These are phyloP conservation scores for Dictyophora rubrovolvata DNA, from an alignment of 768 basidiomycete genomes.

Conservation along the genomic window DNA sequence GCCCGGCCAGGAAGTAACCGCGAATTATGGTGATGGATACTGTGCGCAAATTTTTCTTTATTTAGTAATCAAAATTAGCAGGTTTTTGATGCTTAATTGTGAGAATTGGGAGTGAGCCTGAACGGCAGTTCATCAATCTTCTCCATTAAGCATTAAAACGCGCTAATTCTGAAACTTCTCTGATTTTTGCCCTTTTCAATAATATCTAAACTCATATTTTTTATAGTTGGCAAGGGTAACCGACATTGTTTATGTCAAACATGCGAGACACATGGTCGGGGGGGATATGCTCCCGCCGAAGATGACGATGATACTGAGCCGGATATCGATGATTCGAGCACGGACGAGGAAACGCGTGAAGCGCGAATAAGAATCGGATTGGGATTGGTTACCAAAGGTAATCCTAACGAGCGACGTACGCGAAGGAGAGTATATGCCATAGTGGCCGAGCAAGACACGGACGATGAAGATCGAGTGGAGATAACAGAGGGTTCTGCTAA, in stretches of 20 bases:
- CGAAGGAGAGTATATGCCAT: conserved; percentile 76
- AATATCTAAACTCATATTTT: conserved; percentile 5
- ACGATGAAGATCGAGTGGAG: conserved; percentile 53
- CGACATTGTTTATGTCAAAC: conserved; percentile 79
- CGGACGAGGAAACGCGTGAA: conserved; percentile 26
- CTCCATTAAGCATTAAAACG: not conserved
- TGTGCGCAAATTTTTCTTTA: conserved; percentile 39
- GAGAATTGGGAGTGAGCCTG: conserved; percentile 8
- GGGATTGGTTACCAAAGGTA: conserved; percentile 28
- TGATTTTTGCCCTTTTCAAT: not conserved
- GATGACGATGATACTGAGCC: conserved; percentile 18
- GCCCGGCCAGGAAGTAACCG: conserved; percentile 79
- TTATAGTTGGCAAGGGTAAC: conserved; percentile 58
- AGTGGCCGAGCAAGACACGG: conserved; percentile 43
- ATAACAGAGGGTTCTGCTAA: conserved; percentile 37
- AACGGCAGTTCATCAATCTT: not conserved
- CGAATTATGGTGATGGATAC: conserved; percentile 85
- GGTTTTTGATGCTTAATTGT: conserved; percentile 8
- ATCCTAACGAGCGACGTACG: conserved; percentile 72
- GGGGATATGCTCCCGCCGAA: conserved; percentile 46
- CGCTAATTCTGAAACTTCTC: not conserved
- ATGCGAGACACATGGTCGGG: conserved; percentile 65
- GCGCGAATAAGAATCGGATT: conserved; percentile 4
- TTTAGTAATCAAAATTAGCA: not conserved
- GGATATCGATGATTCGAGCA: conserved; percentile 35